Conservation (phyloP, 352 stramenopile genomes). For the Globisporangium barbulae region DNA sequence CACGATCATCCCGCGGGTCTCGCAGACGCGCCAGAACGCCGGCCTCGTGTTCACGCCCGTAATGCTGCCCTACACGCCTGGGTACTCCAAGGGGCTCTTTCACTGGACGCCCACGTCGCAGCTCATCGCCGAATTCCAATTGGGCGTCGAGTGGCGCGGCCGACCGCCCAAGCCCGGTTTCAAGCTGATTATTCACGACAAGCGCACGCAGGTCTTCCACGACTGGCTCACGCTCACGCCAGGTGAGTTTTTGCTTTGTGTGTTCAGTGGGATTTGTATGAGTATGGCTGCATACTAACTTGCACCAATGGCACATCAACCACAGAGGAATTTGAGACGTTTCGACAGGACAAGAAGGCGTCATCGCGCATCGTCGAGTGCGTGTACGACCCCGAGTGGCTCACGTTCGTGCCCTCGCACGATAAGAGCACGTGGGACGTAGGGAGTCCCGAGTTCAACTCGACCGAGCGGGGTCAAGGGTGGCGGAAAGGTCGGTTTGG, state of each 20-base stretch:
- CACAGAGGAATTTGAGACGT: constrained; percentile 72
- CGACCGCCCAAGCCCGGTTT: constrained; percentile 75
- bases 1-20: constrained; percentile 65
- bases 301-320: background rate
- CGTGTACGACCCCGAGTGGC: constrained; percentile 76
- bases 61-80: constrained; percentile 73
- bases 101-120: constrained; percentile 60
- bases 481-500: constrained; percentile 70
- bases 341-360: constrained; percentile 78
- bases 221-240: constrained; percentile 86
- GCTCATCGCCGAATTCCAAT: constrained; percentile 70
- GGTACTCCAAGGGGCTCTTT: constrained; percentile 73
- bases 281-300: background rate
- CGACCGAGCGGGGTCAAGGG: constrained; percentile 56
- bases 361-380: constrained; percentile 83
- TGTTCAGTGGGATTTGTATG: background rate
- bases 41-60: constrained; percentile 79
- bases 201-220: constrained; percentile 80
- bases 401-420: constrained; percentile 81
- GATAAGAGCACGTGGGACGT: constrained; percentile 78
- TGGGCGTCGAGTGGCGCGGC: constrained; percentile 79
- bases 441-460: constrained; percentile 63
- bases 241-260: constrained; percentile 27
- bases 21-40: constrained; percentile 74
- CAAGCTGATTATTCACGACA: constrained; percentile 84